These are phyloP conservation scores for Taphrina deformans DNA, from an alignment of 1,139 yeast species.

Conservation along the genomic window DNA sequence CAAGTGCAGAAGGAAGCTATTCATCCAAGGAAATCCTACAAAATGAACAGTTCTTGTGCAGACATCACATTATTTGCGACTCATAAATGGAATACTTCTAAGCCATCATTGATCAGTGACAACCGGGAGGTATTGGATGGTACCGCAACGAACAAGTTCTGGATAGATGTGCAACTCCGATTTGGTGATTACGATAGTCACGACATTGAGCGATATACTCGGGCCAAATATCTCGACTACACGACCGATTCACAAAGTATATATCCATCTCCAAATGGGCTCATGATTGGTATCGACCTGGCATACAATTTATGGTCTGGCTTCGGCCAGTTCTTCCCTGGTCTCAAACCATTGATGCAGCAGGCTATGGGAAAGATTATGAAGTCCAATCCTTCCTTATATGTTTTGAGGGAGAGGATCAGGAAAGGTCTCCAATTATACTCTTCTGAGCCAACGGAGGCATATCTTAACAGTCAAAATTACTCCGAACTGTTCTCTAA, in stretches of 20 bases:
- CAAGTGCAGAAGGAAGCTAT: conserved; percentile 86
- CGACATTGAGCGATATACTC: conserved; percentile 88
- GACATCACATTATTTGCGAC: conserved; percentile 78
- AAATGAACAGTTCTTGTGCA: conserved; percentile 94
- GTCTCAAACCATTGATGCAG: conserved; percentile 82
- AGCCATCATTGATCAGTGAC: conserved; percentile 70
- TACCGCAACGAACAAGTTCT: conserved; percentile 66
- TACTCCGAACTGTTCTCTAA: conserved; percentile 86
- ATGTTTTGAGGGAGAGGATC: conserved; percentile 87
- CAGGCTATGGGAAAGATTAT: conserved; percentile 91
- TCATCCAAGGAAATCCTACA: conserved; percentile 95
- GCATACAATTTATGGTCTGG: conserved; percentile 96
- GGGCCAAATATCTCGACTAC: conserved; percentile 90
- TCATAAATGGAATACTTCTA: conserved; percentile 79
- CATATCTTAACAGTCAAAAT: conserved; percentile 82
- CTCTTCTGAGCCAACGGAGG: conserved; percentile 91
- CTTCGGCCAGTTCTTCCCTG: conserved; percentile 97
- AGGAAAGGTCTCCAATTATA: conserved; percentile 90
- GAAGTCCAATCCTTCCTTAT: conserved; percentile 92
- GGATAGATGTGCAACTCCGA: conserved; percentile 93
- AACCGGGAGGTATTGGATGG: conserved; percentile 47
- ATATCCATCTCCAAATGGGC: conserved; percentile 93
- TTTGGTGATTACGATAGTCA: conserved; percentile 98
- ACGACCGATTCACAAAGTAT: conserved; percentile 81
- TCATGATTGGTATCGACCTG: conserved; percentile 84